Conservation (phyloP, 1,284 basidiomycete genomes). For the Fomitopsis schrenkii region DNA sequence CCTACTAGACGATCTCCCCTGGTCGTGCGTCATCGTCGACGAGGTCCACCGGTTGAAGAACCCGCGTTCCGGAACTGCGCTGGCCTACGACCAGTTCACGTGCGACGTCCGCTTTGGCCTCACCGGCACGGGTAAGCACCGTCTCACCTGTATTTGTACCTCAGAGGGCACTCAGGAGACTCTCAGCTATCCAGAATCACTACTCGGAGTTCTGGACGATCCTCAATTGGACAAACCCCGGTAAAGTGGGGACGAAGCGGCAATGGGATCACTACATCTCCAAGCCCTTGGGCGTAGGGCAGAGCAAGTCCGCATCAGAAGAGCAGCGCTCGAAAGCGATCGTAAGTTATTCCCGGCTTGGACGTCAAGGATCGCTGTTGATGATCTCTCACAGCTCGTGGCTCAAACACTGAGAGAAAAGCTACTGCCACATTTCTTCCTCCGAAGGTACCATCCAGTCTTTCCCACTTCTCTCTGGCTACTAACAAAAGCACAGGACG, state of each 20-base stretch:
- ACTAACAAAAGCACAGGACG: slow-evolving; percentile 43
- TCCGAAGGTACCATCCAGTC: slow-evolving; percentile 54
- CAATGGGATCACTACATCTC: slow-evolving; percentile 72
- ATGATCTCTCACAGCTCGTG: slow-evolving; percentile 36
- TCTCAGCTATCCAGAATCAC: slow-evolving; percentile 82
- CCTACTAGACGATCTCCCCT: slow-evolving; percentile 56
- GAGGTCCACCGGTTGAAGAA: slow-evolving; percentile 85
- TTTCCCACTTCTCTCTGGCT: not conserved
- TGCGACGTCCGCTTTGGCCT: slow-evolving; percentile 71
- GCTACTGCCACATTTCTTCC: slow-evolving; percentile 71
- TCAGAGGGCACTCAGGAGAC: slow-evolving; percentile 23
- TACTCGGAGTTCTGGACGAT: slow-evolving; percentile 84
- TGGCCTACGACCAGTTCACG: slow-evolving; percentile 59
- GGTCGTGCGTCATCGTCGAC: slow-evolving; percentile 74
- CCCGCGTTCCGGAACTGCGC: slow-evolving; percentile 53
- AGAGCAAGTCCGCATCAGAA: slow-evolving; percentile 60
- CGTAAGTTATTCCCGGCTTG: slow-evolving; percentile 32
- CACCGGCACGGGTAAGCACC: slow-evolving; percentile 47
- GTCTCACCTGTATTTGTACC: not conserved
- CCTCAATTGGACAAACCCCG: slow-evolving; percentile 78
- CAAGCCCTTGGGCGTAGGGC: slow-evolving; percentile 63
- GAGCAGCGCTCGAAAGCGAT: slow-evolving; percentile 56
- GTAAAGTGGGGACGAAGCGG: slow-evolving; percentile 53
- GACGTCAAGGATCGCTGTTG: not conserved
- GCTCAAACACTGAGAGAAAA: slow-evolving; percentile 58